Evolutionary conservation across 495 filamentous ascomycete genomes (phyloP).

Genomic region (Halenospora varia): DNA sequence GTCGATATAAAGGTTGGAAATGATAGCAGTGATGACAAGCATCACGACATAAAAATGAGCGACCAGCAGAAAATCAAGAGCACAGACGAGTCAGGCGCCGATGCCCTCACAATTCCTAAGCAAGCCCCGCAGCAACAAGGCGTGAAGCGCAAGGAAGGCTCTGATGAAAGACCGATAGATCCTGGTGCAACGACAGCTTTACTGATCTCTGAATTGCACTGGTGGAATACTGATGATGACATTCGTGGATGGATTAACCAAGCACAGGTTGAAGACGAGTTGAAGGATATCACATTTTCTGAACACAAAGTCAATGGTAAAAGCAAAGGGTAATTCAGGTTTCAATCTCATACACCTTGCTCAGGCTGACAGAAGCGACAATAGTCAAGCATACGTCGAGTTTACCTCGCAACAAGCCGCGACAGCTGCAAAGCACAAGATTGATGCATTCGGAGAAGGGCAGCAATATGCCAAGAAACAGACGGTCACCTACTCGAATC

Average conservation of each 20-base stretch:
- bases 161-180: slow-evolving; percentile 74
- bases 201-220: slow-evolving; percentile 81
- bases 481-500: slow-evolving; percentile 69
- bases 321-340: slow-evolving; percentile 80
- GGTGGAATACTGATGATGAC: slow-evolving; percentile 97
- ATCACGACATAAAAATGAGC: slow-evolving; percentile 27
- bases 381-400: slow-evolving; percentile 86
- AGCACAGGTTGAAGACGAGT: slow-evolving; percentile 71
- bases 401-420: slow-evolving; percentile 82
- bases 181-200: slow-evolving; percentile 79
- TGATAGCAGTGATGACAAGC: too few species aligned
- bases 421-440: slow-evolving; percentile 75
- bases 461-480: slow-evolving; percentile 60
- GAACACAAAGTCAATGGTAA: slow-evolving; percentile 99
- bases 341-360: background rate
- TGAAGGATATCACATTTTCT: slow-evolving; percentile 92
- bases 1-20: slow-evolving; percentile 40
- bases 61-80: slow-evolving; percentile 45
- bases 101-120: slow-evolving; percentile 37
- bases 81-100: slow-evolving; percentile 38
- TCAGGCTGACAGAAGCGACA: background rate
- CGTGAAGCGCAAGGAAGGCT: slow-evolving; percentile 69
- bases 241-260: slow-evolving; percentile 83
- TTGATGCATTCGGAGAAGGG: slow-evolving; percentile 59
- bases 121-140: slow-evolving; percentile 60